Evolutionary conservation across 371 early-diverging fungal species (phyloP).

Genomic region (Pancytospora philotis): DNA sequence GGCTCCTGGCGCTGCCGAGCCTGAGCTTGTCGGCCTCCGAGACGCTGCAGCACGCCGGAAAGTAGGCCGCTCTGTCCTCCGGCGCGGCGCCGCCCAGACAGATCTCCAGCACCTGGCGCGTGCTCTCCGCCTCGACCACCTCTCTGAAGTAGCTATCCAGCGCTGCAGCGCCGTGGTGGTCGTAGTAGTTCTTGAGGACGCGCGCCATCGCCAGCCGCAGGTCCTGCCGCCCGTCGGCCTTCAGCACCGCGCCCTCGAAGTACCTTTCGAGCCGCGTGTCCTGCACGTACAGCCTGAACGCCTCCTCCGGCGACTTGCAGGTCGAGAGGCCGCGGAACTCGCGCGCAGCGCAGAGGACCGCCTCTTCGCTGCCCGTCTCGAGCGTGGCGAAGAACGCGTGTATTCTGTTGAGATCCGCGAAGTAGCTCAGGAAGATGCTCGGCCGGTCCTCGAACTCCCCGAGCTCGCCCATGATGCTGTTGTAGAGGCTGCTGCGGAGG

Average conservation of each 20-base stretch:
- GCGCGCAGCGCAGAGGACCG: conserved; percentile 2
- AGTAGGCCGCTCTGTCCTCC: conserved; percentile 39
- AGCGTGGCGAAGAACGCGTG: conserved; percentile 54
- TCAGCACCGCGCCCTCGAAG: conserved; percentile 32
- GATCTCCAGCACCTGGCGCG: conserved; percentile 54
- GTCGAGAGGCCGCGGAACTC: background rate
- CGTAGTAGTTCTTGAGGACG: conserved; percentile 22
- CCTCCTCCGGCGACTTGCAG: conserved; percentile 50
- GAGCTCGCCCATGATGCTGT: conserved; percentile 38
- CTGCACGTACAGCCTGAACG: conserved; percentile 54
- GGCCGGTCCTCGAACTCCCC: conserved; percentile 17
- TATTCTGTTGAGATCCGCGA: conserved; percentile 48
- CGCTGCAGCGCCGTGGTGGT: background rate
- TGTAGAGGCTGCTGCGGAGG: conserved; percentile 27
- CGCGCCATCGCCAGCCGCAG: conserved; percentile 32
- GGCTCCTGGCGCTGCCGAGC: conserved; percentile 22
- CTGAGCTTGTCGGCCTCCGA: conserved; percentile 10
- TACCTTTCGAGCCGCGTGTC: conserved; percentile 52
- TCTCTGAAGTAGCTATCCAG: conserved; percentile 31
- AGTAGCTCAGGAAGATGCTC: conserved; percentile 38
- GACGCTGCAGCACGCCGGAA: conserved; percentile 35
- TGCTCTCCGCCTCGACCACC: conserved; percentile 51
- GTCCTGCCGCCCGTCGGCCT: conserved; percentile 2
- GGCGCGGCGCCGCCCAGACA: conserved; percentile 31
- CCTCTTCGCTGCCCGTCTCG: conserved; percentile 18